These are phyloP conservation scores for Nicotiana paniculata DNA, from an alignment of 257 asterid genomes.

Conservation along the genomic window DNA sequence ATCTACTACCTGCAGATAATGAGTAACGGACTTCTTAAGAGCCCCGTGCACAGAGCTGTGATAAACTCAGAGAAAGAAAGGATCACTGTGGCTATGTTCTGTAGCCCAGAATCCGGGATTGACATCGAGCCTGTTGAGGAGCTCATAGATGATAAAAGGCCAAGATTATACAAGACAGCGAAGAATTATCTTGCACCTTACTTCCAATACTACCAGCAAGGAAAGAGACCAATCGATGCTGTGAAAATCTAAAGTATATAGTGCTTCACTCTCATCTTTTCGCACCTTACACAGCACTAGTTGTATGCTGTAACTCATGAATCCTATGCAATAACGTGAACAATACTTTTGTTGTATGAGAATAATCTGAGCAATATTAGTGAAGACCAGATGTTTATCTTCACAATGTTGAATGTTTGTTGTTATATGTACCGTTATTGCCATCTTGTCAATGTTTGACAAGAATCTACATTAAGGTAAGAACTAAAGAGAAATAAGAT, in stretches of 20 bases:
- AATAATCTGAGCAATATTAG: not conserved
- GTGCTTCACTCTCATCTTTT: not conserved
- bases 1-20: slow-evolving; percentile 37
- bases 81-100: slow-evolving; percentile 41
- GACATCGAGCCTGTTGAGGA: slow-evolving; percentile 50
- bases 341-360: not conserved
- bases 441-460: not conserved
- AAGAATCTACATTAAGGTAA: not conserved
- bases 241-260: slow-evolving; percentile 26
- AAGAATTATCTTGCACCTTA: slow-evolving; percentile 19
- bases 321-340: not conserved
- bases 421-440: not conserved
- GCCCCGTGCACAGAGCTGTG: slow-evolving; percentile 60
- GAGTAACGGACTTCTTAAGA: slow-evolving; percentile 50
- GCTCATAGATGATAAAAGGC: slow-evolving; percentile 33
- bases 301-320: not conserved
- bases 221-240: slow-evolving; percentile 43
- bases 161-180: slow-evolving; percentile 28
- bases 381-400: not conserved
- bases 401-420: not conserved
- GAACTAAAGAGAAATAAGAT: not conserved
- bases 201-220: slow-evolving; percentile 44
- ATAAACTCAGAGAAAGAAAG: slow-evolving; percentile 44
- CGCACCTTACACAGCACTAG: not conserved
- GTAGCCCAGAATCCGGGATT: slow-evolving; percentile 29